Evolutionary conservation across 768 basidiomycete genomes (phyloP).

Genomic region (Leccinum aurantiacum): DNA sequence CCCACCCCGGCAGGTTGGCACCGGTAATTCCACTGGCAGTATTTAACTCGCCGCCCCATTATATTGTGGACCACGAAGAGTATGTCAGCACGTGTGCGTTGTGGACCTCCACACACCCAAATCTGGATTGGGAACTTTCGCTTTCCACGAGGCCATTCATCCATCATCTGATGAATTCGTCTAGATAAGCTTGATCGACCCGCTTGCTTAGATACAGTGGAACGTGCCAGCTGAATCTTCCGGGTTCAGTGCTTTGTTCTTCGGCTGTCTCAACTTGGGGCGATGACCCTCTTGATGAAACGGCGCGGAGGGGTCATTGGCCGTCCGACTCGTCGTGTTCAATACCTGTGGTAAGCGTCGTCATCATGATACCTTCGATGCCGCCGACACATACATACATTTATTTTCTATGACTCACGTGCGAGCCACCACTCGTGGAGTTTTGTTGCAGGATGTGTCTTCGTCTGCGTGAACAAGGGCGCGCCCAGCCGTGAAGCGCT

Average conservation of each 20-base stretch:
- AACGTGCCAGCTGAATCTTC: conserved; percentile 17
- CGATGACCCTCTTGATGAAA: too few relatives aligned
- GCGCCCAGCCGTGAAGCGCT: too few relatives aligned
- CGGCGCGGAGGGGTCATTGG: too few relatives aligned
- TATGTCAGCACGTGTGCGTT: conserved; percentile 18
- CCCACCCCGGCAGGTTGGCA: not conserved
- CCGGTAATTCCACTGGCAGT: conserved; percentile 5
- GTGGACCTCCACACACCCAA: conserved; percentile 20
- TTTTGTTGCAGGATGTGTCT: too few relatives aligned
- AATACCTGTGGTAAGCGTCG: too few relatives aligned
- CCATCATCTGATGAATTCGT: conserved; percentile 4
- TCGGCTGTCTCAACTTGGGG: not conserved
- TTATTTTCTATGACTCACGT: too few relatives aligned
- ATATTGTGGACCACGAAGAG: conserved; percentile 5
- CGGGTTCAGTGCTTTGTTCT: conserved; percentile 9
- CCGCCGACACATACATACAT: too few relatives aligned
- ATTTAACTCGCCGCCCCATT: conserved; percentile 25
- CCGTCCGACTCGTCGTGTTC: too few relatives aligned
- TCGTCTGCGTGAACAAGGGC: too few relatives aligned
- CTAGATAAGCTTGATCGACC: conserved; percentile 11
- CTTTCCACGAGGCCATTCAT: conserved; percentile 20
- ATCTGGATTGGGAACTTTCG: conserved; percentile 16
- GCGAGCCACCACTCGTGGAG: too few relatives aligned
- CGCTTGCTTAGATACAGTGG: conserved; percentile 2
- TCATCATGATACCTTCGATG: too few relatives aligned